Evolutionary conservation across 257 asterid species (phyloP).

Genomic region (Lycium ferocissimum): DNA sequence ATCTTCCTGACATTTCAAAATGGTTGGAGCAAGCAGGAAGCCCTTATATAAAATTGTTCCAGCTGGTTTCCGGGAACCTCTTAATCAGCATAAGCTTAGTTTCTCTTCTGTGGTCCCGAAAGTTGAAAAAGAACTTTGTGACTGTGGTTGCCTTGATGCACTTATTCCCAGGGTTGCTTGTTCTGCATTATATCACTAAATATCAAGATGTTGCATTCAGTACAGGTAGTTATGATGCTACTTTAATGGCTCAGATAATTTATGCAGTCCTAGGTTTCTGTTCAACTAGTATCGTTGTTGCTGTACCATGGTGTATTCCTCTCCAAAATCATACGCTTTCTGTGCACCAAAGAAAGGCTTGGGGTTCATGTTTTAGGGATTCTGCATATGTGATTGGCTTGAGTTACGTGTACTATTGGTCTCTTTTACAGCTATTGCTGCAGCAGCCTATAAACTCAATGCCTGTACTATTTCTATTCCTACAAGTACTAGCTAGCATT

Average conservation of each 20-base stretch:
- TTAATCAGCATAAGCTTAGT: slow-evolving; percentile 48
- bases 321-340: slow-evolving; percentile 34
- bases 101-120: slow-evolving; percentile 41
- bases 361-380: slow-evolving; percentile 46
- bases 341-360: slow-evolving; percentile 29
- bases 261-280: slow-evolving; percentile 62
- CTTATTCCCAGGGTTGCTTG: slow-evolving; percentile 54
- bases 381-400: slow-evolving; percentile 62
- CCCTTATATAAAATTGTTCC: slow-evolving; percentile 54
- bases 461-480: slow-evolving; percentile 61
- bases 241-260: slow-evolving; percentile 60
- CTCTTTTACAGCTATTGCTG: slow-evolving; percentile 77
- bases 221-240: slow-evolving; percentile 53
- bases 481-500: slow-evolving; percentile 64
- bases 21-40: slow-evolving; percentile 70
- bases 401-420: slow-evolving; percentile 72
- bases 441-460: slow-evolving; percentile 84
- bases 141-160: slow-evolving; percentile 50
- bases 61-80: slow-evolving; percentile 59
- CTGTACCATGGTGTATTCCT: slow-evolving; percentile 78
- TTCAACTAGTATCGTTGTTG: slow-evolving; percentile 49
- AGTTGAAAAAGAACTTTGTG: slow-evolving; percentile 43
- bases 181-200: slow-evolving; percentile 55
- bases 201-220: slow-evolving; percentile 46
- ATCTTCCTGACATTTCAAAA: slow-evolving; percentile 84